These are phyloP conservation scores for Celoporthe dispersa DNA, from an alignment of 2,329 filamentous ascomycete genomes.

Conservation along the genomic window DNA sequence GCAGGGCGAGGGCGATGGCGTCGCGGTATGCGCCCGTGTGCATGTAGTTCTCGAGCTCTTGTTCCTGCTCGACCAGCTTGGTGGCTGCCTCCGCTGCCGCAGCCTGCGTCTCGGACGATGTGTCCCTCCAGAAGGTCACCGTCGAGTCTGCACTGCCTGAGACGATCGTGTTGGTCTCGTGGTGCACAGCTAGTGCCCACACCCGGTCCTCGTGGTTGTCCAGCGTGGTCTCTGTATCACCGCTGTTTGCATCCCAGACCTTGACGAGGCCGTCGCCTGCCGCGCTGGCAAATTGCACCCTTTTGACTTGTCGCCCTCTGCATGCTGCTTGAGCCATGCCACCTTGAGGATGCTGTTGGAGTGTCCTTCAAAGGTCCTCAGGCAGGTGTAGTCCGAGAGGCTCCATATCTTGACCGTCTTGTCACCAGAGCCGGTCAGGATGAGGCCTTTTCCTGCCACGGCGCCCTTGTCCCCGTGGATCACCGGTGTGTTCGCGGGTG, in stretches of 20 bases:
- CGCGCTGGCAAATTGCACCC: conserved; percentile 79
- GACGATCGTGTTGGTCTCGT: conserved; percentile 72
- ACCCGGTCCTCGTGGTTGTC: conserved; percentile 98
- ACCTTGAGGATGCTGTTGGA: conserved; percentile 95
- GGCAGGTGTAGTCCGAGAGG: conserved; percentile 86
- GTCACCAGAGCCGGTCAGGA: conserved; percentile 91
- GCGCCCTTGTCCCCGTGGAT: conserved; percentile 74
- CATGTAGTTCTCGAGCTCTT: conserved; percentile 91
- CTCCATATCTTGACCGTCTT: conserved; percentile 97
- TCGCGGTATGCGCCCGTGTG: conserved; percentile 86
- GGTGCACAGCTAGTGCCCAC: conserved; percentile 82
- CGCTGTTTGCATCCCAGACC: conserved; percentile 87
- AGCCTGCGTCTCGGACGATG: conserved; percentile 77
- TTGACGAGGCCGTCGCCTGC: conserved; percentile 95
- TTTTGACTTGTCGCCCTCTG: conserved; percentile 53
- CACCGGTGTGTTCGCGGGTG: conserved; percentile 75
- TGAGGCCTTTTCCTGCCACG: conserved; percentile 76
- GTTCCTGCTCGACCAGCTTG: conserved; percentile 85
- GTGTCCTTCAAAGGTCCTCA: conserved; percentile 94
- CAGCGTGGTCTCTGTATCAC: conserved; percentile 85
- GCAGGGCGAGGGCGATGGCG: conserved; percentile 87
- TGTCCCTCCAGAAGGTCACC: conserved; percentile 95
- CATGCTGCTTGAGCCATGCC: conserved; percentile 73
- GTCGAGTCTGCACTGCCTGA: conserved; percentile 93
- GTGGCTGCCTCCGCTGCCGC: conserved; percentile 75